Evolutionary conservation across 2,329 filamentous ascomycete genomes (phyloP), one percentile per base, ranked within the genome.

Genomic region (Fusarium sp.): DNA sequence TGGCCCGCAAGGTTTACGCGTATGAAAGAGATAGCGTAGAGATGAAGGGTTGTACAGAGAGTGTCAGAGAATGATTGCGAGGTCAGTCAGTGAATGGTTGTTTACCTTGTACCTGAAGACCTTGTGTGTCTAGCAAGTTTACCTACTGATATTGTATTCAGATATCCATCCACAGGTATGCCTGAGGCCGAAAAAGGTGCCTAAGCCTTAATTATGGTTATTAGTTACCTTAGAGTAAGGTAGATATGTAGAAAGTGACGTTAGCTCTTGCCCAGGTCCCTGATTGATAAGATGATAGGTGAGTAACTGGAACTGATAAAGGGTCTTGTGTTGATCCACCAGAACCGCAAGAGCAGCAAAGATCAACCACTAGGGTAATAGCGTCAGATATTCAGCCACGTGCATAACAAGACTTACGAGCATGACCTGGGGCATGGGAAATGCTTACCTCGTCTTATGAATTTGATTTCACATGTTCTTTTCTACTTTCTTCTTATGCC

Each of bases 281-380:
- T 41, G 38, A 64, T 64, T 64, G 61, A 64, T 64, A 63, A 67
- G 63, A 38, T 54, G 39, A 55, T 44, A 68, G n/a, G n/a, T n/a
- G n/a, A 58, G 42, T 37, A 33, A 29, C 31, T 26, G 57, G 24
- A 59, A n/a, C 8, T 24, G 56, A 60, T 53, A 43, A 43, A 56
- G 44, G 28, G 55, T 33, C 26, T 41, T 31, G 20, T 31, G 20
- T 38, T 23, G 43, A 46, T 49, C 57, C 57, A 59, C 48, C 56
- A 35, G 49, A 49, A 39, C 38, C 9, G n/a, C 29, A 38, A 59
- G 41, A 55, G 24, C 33, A 65, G 48, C 62, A 58, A 63, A 52
- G 50, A 64, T 64, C 50, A 44, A 49, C 64, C 33, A 33, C 31
- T 54, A 46, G 42, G 38, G 55, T n/a, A 53, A 53, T 10, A 43